These are phyloP conservation scores for Globisporangium okanoganense DNA, from an alignment of 352 stramenopile species.

Conservation along the genomic window DNA sequence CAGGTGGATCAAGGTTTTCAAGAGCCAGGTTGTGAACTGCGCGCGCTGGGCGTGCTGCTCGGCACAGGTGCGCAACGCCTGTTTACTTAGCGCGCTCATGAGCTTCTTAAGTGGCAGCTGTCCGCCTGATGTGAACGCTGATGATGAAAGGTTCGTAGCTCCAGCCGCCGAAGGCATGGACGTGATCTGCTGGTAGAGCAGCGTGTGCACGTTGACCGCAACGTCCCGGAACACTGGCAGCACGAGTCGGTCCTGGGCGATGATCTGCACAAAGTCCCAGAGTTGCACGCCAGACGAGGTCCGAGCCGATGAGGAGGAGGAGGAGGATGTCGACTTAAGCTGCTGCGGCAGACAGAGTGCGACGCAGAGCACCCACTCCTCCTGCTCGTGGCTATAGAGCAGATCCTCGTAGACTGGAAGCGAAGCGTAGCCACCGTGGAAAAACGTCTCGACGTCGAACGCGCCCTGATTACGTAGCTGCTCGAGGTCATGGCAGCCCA, in stretches of 20 bases:
- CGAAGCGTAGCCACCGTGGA: conserved; percentile 17
- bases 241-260: conserved; percentile 47
- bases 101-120: conserved; percentile 31
- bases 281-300: conserved; percentile 20
- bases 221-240: conserved; percentile 38
- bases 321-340: conserved; percentile 22
- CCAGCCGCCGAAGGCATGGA: conserved; percentile 20
- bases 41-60: conserved; percentile 31
- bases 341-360: conserved; percentile 51
- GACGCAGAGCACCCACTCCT: conserved; percentile 53
- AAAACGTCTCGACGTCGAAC: conserved; percentile 43
- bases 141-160: conserved; percentile 1
- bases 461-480: conserved; percentile 44
- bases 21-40: conserved; percentile 35
- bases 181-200: conserved; percentile 54
- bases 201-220: conserved; percentile 46
- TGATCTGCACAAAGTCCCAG: conserved; percentile 56
- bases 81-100: conserved; percentile 44
- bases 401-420: conserved; percentile 23
- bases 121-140: neutral
- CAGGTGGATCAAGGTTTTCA: conserved; percentile 28
- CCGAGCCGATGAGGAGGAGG: no score
- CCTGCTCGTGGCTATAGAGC: conserved; percentile 17
- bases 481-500: conserved; percentile 43
- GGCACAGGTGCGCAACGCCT: conserved; percentile 32